These are phyloP conservation scores for Herpetospermum pedunculosum DNA, from an alignment of 306 rosid genomes.

Conservation along the genomic window DNA sequence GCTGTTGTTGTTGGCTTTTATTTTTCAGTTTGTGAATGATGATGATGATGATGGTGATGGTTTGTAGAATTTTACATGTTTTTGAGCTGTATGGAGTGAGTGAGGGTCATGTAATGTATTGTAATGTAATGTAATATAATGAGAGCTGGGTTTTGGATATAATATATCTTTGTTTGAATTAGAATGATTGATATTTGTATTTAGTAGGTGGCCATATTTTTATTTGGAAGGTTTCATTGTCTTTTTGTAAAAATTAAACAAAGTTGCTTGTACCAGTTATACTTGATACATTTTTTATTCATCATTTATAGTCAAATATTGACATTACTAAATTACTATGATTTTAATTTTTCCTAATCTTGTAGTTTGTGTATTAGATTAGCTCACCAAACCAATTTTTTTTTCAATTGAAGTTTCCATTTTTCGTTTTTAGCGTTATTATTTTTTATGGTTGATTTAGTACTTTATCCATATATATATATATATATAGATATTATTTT, in stretches of 20 bases:
- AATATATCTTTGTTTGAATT: constrained; percentile 16
- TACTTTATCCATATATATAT: no score
- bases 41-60: not conserved
- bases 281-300: not conserved
- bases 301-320: not conserved
- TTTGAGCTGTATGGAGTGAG: constrained; percentile 24
- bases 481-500: no score
- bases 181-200: constrained; percentile 21
- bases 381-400: not conserved
- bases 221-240: not conserved
- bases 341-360: not conserved
- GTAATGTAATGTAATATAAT: constrained; percentile 36
- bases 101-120: no score
- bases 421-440: not conserved
- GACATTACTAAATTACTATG: not conserved
- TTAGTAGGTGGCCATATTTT: constrained; percentile 15
- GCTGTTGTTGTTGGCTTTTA: not conserved
- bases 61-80: constrained; percentile 20
- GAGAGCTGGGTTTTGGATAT: constrained; percentile 25
- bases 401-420: not conserved
- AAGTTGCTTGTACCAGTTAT: not conserved
- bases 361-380: not conserved
- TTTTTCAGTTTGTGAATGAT: constrained; percentile 8
- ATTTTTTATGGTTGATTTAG: no score
- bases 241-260: not conserved